A percentile compares a stretch with the other conserved stretches of the same genome.
These are phyloP conservation scores for Holtermannia corniformis DNA, from an alignment of 768 basidiomycete species.

Conservation along the genomic window DNA sequence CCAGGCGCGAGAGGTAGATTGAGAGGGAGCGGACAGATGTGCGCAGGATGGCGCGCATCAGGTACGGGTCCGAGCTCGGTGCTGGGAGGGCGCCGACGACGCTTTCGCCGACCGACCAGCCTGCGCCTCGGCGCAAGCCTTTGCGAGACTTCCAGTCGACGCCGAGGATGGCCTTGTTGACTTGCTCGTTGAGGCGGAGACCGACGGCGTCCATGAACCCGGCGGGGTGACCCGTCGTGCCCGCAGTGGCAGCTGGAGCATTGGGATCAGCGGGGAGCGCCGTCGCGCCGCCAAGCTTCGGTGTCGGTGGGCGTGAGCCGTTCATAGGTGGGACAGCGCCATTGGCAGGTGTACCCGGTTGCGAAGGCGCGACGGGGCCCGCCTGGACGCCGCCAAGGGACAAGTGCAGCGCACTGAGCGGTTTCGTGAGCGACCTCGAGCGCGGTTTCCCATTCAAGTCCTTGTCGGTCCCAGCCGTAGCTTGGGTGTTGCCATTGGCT, in stretches of 20 bases:
- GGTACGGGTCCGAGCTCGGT: conserved; percentile 36
- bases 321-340: conserved; percentile 24
- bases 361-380: conserved; percentile 8
- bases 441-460: conserved; percentile 18
- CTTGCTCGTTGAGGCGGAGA: conserved; percentile 34
- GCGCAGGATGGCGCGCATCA: conserved; percentile 39
- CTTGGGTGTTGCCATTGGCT: conserved; percentile 8
- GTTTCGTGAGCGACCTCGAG: conserved; percentile 26
- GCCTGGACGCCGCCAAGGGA: conserved; percentile 9
- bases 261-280: conserved; percentile 9
- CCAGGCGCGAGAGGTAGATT: conserved; percentile 47
- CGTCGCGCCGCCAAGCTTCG: conserved; percentile 13
- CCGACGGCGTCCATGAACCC: conserved; percentile 40
- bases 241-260: conserved; percentile 4
- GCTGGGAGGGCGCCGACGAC: conserved; percentile 37
- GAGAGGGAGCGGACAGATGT: conserved; percentile 35
- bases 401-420: conserved; percentile 22
- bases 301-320: conserved; percentile 28
- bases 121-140: conserved; percentile 31
- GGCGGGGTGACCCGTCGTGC: conserved; percentile 13
- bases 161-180: conserved; percentile 37
- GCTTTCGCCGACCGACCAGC: conserved; percentile 36
- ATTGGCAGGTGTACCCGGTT: conserved; percentile 12
- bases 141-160: conserved; percentile 37
- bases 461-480: too few relatives aligned